phyloP scores from a whole-genome alignment of 2,329 filamentous ascomycete species.

The Colletotrichum coccodes region DNA sequence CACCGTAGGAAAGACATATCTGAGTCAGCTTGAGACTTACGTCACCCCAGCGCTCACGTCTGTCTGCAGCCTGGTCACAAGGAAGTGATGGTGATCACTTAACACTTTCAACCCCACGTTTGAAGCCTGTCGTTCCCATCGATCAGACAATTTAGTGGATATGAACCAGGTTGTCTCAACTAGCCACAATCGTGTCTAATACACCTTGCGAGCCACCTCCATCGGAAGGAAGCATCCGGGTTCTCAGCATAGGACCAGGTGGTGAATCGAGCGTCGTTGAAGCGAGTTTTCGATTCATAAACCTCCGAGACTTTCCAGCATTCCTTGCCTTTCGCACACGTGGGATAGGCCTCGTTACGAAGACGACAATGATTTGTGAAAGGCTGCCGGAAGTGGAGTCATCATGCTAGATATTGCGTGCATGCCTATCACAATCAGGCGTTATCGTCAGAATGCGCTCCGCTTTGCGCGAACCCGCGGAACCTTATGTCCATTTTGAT shows the following conservation, averaged over 20 bases:
- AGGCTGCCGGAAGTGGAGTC: background rate
- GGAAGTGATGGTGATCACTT: background rate
- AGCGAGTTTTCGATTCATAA: background rate
- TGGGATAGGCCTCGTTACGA: background rate
- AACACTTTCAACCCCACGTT: background rate
- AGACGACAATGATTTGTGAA: background rate
- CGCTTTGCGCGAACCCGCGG: too few relatives aligned
- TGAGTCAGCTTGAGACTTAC: background rate
- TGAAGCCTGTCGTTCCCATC: background rate
- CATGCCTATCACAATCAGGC: background rate
- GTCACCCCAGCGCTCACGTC: background rate
- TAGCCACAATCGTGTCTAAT: background rate
- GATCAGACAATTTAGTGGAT: background rate
- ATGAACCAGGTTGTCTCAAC: background rate
- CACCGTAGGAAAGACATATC: background rate
- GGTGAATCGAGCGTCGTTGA: background rate
- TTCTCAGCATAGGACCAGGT: background rate
- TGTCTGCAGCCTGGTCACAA: background rate
- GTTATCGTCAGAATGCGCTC: background rate
- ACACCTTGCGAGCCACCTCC: background rate
- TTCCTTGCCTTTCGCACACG: background rate
- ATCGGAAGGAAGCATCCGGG: background rate
- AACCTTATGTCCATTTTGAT: too few relatives aligned
- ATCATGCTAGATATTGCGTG: background rate
- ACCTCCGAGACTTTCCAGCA: background rate